Conservation (phyloP, 257 asterid genomes). For the Salvia hispanica region DNA sequence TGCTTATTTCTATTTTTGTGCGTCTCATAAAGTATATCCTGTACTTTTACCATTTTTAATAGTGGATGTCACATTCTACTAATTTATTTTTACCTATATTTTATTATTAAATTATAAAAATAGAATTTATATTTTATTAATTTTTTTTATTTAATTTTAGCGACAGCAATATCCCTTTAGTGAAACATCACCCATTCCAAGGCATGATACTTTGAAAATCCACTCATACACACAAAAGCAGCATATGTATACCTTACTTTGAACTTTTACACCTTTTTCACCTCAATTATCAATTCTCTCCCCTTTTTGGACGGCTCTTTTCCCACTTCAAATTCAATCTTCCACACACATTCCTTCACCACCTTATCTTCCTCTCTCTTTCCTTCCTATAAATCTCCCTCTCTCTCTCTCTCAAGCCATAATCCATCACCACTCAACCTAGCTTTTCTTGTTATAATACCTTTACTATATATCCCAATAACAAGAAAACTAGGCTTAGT, state of each 20-base stretch:
- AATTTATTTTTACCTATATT: too few species aligned
- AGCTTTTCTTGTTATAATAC: slow-evolving; percentile 24
- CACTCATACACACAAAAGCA: not conserved
- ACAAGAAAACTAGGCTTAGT: slow-evolving; percentile 34
- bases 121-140: too few species aligned
- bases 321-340: slow-evolving; percentile 41
- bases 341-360: slow-evolving; percentile 54
- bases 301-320: slow-evolving; percentile 80
- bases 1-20: too few species aligned
- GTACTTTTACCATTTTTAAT: too few species aligned
- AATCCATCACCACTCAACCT: slow-evolving; percentile 22
- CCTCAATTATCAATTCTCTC: slow-evolving; percentile 24
- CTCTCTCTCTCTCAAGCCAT: slow-evolving; percentile 15
- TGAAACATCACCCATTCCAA: not conserved
- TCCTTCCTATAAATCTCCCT: slow-evolving; percentile 38
- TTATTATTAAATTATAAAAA: too few species aligned
- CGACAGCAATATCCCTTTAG: not conserved
- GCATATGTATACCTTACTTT: slow-evolving; percentile 40
- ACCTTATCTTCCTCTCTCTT: slow-evolving; percentile 25
- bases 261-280: slow-evolving; percentile 29
- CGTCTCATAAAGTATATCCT: too few species aligned
- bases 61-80: too few species aligned
- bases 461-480: not conserved
- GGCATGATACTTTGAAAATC: not conserved
- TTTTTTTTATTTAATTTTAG: too few species aligned